Conservation (phyloP, 139 green algal genomes). For the Auxenochlorella pyrenoidosa region DNA sequence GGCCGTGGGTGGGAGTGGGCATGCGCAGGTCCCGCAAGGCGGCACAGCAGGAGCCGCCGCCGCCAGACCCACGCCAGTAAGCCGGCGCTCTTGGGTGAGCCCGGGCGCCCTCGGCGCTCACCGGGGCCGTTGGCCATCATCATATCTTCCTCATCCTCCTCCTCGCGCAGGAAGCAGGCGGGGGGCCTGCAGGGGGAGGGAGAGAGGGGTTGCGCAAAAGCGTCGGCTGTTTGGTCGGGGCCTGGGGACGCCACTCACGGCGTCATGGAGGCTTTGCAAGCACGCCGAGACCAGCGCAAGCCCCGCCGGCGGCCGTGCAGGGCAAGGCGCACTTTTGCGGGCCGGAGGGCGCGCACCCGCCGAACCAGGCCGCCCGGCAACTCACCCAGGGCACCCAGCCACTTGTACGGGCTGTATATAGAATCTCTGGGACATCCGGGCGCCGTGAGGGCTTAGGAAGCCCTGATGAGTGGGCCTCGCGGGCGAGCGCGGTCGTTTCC, state of each 20-base stretch:
- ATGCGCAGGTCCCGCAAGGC: not conserved
- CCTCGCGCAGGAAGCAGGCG: not conserved
- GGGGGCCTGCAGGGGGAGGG: not conserved
- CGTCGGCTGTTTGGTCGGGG: not conserved
- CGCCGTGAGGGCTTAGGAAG: not conserved
- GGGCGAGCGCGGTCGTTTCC: not conserved
- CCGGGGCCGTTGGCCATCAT: not conserved
- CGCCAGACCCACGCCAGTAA: not conserved
- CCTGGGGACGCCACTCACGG: not conserved
- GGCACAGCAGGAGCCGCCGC: not conserved
- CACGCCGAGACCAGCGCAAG: not conserved
- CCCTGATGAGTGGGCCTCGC: not conserved
- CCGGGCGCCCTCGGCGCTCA: not conserved
- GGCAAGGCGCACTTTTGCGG: not conserved
- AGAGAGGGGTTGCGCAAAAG: not conserved
- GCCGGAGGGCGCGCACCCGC: not conserved
- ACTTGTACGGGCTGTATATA: no score
- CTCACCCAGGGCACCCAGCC: no score
- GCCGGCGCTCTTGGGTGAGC: not conserved
- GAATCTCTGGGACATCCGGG: no score
- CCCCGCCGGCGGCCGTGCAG: not conserved
- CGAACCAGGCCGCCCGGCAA: no score
- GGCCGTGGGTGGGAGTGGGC: no score
- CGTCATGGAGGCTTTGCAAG: not conserved
- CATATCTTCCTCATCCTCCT: constrained; percentile 25